These are phyloP conservation scores for Leccinum subgranulosum DNA, from an alignment of 768 basidiomycete species.

Conservation along the genomic window DNA sequence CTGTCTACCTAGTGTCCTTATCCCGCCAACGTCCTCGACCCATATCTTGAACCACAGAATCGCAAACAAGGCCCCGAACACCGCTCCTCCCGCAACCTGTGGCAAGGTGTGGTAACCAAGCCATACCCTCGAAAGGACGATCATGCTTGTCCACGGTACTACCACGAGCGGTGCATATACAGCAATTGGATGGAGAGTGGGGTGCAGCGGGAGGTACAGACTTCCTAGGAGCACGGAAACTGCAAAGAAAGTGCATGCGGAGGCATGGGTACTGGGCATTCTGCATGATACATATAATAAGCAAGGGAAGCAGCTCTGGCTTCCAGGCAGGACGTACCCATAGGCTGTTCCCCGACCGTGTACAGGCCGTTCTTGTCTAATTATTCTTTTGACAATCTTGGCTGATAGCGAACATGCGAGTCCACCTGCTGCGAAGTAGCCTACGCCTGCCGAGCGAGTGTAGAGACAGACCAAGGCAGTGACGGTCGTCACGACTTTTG, in stretches of 20 bases:
- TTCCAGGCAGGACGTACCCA: conserved; percentile 49
- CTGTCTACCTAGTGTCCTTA: conserved; percentile 19
- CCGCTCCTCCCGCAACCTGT: conserved; percentile 60
- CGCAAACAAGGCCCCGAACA: conserved; percentile 54
- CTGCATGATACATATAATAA: conserved; percentile 34
- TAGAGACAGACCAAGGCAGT: conserved; percentile 51
- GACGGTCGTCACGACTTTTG: conserved; percentile 49
- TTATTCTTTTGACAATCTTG: conserved; percentile 55
- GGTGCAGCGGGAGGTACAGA: conserved; percentile 55
- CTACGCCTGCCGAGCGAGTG: conserved; percentile 59
- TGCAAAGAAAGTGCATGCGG: conserved; percentile 62
- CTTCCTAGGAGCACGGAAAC: conserved; percentile 59
- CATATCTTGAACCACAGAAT: conserved; percentile 58
- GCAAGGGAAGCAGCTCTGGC: background rate
- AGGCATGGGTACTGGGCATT: conserved; percentile 84
- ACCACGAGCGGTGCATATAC: conserved; percentile 43
- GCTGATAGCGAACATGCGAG: conserved; percentile 53
- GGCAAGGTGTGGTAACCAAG: conserved; percentile 73
- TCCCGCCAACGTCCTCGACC: conserved; percentile 29
- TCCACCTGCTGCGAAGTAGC: conserved; percentile 59
- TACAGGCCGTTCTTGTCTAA: conserved; percentile 64
- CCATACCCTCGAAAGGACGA: conserved; percentile 67
- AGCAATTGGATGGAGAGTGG: conserved; percentile 40
- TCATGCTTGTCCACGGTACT: conserved; percentile 51
- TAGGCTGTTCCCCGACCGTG: conserved; percentile 52